phyloP scores from a whole-genome alignment of 139 green algal genomes.

The Coccomyxa sp. region DNA sequence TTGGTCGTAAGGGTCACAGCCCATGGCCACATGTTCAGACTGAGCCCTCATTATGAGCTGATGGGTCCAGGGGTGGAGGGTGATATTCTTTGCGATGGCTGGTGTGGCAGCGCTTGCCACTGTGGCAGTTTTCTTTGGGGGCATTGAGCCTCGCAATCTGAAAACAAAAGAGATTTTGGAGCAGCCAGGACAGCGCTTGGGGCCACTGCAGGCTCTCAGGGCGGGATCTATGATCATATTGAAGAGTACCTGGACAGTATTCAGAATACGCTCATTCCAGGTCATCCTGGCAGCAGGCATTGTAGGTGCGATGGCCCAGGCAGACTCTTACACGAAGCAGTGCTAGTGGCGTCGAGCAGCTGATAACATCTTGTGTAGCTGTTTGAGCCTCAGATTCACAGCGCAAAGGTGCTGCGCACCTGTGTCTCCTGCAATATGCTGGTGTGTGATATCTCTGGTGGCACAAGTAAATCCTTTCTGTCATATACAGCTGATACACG shows the following conservation, averaged over 20 bases:
- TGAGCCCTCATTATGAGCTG: background rate
- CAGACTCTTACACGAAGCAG: too few relatives aligned
- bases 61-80: background rate
- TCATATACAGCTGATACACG: too few relatives aligned
- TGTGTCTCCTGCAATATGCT: too few relatives aligned
- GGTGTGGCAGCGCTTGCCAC: background rate
- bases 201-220: background rate
- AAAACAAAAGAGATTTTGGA: background rate
- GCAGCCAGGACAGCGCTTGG: background rate
- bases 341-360: too few relatives aligned
- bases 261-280: background rate
- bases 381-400: too few relatives aligned
- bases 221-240: background rate
- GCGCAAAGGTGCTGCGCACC: too few relatives aligned
- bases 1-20: background rate
- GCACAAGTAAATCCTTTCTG: too few relatives aligned
- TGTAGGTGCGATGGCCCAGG: background rate
- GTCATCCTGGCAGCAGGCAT: background rate
- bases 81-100: background rate
- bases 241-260: background rate
- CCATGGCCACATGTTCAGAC: background rate
- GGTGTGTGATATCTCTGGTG: too few relatives aligned
- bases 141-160: background rate
- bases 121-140: background rate
- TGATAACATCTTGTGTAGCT: too few relatives aligned